Conservation (phyloP, 2,329 filamentous ascomycete species). For the Penicillium sp. region DNA sequence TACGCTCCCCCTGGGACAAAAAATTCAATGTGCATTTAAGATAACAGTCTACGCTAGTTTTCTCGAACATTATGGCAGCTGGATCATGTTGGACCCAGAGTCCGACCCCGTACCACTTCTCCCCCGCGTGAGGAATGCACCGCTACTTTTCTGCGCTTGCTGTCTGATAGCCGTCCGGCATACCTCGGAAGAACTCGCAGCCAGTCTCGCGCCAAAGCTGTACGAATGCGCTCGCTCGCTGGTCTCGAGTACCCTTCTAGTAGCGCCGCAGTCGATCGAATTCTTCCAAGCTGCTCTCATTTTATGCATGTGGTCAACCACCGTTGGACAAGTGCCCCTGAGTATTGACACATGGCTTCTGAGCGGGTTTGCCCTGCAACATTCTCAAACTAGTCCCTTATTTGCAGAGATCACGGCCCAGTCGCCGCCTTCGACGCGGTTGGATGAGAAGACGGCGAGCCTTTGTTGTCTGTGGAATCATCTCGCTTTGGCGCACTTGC, state of each 20-base stretch:
- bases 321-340: conserved; percentile 49
- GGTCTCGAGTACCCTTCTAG: conserved; percentile 35
- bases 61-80: conserved; percentile 48
- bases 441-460: conserved; percentile 31
- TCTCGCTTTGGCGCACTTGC: conserved; percentile 50
- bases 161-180: conserved; percentile 50
- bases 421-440: conserved; percentile 1
- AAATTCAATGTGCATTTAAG: too few species aligned
- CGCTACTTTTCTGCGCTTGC: conserved; percentile 45
- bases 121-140: conserved; percentile 39
- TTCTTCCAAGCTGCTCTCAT: conserved; percentile 51
- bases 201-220: conserved; percentile 41
- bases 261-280: conserved; percentile 45
- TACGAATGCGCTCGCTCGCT: conserved; percentile 40
- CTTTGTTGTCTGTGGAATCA: conserved; percentile 50
- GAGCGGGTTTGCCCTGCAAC: conserved; percentile 50
- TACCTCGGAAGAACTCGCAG: conserved; percentile 43
- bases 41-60: too few species aligned
- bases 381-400: conserved; percentile 42
- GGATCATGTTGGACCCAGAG: conserved; percentile 42
- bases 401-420: conserved; percentile 30
- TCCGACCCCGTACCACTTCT: conserved; percentile 34
- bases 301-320: conserved; percentile 53
- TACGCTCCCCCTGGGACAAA: conserved; percentile 13
- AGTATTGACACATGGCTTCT: conserved; percentile 53